Evolutionary conservation across 805 yeast species (phyloP), one percentile per base, ranked within the genome.

Genomic region (Candida patagonica): DNA sequence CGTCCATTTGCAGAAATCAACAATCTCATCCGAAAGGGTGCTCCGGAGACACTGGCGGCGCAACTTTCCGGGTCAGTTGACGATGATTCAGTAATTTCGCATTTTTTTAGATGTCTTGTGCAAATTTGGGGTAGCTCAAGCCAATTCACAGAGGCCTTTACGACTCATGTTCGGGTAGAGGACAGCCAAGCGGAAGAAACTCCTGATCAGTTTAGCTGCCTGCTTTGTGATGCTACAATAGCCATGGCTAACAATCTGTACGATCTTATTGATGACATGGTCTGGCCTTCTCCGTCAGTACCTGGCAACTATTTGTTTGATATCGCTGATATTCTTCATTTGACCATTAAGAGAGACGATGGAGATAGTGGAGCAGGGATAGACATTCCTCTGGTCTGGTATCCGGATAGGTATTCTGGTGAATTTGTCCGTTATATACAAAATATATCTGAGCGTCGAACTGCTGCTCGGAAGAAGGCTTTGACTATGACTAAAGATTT

Each of bases 301-400:
- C 38, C 42, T 2, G 44, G 42, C 6, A 42, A 53, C 8, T 48
- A 43, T 25, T 35, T 52, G 22, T 30, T 30, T n/a, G 35, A 44
- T 6, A 39, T 52, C n/a, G 44, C 46, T 1, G 52, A 52, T n/a
- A 42, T 50, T 6, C 24, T 51, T 1, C 38, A 36, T 19, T 39
- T 52, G 22, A 38, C 53, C 3, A 27, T 52, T n/a, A 48, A 50
- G 19, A 42, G 54, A 9, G 54, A 51, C n/a, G 54, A 51, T 30
- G 46, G 50, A 12, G 38, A 31, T 10, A 44, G 51, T 2, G 55
- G 54, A 2, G 40, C 48, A 5, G 56, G 56, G 1, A 41, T 50
- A 5, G 26, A 22, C 10, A 37, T 48, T 4, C 48, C 48, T 2
- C 15, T 37, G 1, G 38, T 30, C 3, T 50, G 51, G 45, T 52